Percentiles rank a stretch among this genome's conserved stretches.
Conservation (phyloP, 345 rosid genomes). For the Eucalyptus dawsonii region DNA sequence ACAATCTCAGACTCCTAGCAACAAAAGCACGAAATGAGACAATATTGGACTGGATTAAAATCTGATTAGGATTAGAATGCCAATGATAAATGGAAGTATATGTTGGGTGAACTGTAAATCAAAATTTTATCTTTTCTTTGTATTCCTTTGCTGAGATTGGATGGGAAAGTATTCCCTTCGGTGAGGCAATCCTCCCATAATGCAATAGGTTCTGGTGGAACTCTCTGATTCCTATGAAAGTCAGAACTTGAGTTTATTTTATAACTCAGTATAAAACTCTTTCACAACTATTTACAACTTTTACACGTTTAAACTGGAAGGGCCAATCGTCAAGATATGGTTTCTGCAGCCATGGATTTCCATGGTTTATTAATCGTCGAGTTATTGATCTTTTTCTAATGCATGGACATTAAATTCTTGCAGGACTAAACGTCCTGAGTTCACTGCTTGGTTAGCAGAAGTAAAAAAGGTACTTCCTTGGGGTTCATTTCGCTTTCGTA, state of each 20-base stretch:
- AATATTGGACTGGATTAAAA: not conserved
- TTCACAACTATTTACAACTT: not conserved
- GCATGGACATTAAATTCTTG: not conserved
- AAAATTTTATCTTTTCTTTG: not conserved
- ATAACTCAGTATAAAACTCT: not conserved
- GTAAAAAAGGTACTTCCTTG: slow-evolving; percentile 57
- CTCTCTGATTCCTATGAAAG: not conserved
- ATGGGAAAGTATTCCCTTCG: not conserved
- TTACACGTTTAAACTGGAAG: not conserved
- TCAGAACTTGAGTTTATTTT: not conserved
- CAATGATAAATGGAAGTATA: not conserved
- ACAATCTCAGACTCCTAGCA: not conserved
- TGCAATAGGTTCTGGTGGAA: not conserved
- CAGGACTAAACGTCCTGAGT: slow-evolving; percentile 97
- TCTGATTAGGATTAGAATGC: not conserved
- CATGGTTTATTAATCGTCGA: not conserved
- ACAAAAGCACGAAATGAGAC: not conserved
- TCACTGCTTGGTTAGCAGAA: slow-evolving; percentile 95
- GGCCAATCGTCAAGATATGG: not conserved
- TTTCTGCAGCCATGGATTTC: not conserved
- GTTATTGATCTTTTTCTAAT: not conserved
- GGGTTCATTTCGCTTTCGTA: not conserved
- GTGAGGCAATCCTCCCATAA: not conserved
- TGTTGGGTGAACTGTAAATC: not conserved
- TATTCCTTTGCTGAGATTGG: not conserved